Conservation (phyloP, 352 stramenopile species). For the Pythium chondricola region DNA sequence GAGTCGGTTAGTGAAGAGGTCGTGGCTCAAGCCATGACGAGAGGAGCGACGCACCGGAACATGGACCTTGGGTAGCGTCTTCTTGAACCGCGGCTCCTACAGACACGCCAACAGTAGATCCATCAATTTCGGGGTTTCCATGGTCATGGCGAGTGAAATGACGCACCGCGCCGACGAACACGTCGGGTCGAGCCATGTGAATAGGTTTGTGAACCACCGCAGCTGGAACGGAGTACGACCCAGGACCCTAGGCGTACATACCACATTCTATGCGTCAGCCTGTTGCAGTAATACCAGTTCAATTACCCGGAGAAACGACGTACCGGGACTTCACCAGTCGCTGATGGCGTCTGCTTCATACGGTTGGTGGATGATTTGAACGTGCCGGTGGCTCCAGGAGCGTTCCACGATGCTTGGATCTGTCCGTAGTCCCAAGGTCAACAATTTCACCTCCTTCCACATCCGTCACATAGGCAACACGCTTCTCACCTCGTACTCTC, state of each 20-base stretch:
- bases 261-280: neutral
- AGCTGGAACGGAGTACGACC: conserved; percentile 37
- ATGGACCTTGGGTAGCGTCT: conserved; percentile 42
- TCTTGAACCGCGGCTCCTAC: conserved; percentile 74
- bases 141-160: too few relatives aligned
- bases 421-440: too few relatives aligned
- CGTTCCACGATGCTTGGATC: conserved; percentile 61
- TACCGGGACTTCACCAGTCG: conserved; percentile 38
- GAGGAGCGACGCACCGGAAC: conserved; percentile 33
- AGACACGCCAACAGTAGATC: neutral
- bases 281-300: neutral
- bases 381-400: conserved; percentile 42
- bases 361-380: conserved; percentile 70
- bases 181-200: conserved; percentile 62
- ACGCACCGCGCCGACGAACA: conserved; percentile 60
- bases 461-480: neutral
- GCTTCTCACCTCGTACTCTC: conserved; percentile 80
- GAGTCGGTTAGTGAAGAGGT: too few relatives aligned
- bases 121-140: too few relatives aligned
- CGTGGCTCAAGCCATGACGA: too few relatives aligned
- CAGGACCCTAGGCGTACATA: conserved; percentile 39
- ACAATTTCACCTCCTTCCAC: neutral
- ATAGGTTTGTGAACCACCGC: conserved; percentile 38
- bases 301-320: neutral
- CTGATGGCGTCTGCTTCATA: conserved; percentile 28